Evolutionary conservation across 148 eudicot species (phyloP).

Genomic region (Cornus florida): DNA sequence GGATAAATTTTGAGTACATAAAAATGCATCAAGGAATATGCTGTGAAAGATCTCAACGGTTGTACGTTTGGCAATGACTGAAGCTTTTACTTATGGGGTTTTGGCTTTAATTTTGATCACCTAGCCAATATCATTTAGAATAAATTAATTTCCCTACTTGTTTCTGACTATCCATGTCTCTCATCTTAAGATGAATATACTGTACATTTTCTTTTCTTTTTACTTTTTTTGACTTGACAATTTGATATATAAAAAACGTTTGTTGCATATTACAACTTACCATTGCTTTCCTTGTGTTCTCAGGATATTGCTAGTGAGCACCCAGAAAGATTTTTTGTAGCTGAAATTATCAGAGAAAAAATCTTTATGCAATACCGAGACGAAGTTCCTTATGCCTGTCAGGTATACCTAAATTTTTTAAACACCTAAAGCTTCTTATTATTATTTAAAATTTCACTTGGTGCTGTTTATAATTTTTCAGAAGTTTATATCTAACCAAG

Average conservation of each 20-base stretch:
- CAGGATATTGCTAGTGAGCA: slow-evolving; percentile 97
- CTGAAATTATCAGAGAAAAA: slow-evolving; percentile 91
- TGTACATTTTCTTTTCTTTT: neutral
- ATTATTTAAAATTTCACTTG: neutral
- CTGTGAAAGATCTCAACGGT: neutral
- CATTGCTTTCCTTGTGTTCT: slow-evolving; percentile 7
- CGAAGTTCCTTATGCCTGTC: slow-evolving; percentile 97
- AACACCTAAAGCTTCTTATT: neutral
- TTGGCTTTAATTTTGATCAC: neutral
- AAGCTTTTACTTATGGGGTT: neutral
- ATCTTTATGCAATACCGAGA: slow-evolving; percentile 91
- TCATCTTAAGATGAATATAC: neutral
- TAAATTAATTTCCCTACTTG: too few relatives aligned
- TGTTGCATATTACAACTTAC: neutral
- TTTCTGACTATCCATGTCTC: neutral
- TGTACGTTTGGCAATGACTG: neutral
- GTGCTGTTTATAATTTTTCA: neutral
- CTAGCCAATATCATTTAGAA: neutral
- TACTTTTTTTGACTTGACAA: neutral
- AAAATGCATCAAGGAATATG: neutral
- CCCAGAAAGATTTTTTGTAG: slow-evolving; percentile 96
- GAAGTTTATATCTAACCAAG: neutral
- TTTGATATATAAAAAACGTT: neutral
- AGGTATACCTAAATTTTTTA: slow-evolving; percentile 37
- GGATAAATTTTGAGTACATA: neutral